Base-by-base conservation (phyloP, 192 early-diverging fungal species). In the Funneliformis mosseae region DNA sequence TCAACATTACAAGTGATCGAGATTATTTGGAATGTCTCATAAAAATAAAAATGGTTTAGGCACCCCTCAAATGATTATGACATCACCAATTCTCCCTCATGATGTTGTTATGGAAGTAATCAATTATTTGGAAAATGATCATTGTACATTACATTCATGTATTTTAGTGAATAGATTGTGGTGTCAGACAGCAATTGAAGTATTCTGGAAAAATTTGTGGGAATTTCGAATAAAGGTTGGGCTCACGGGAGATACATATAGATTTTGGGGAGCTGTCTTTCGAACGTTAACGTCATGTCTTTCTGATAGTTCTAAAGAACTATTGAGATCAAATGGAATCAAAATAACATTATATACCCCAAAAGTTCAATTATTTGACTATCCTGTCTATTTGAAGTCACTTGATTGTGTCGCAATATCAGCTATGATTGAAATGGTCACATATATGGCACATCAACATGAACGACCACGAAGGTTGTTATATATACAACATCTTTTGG, bases 401-500 rank as follows among this genome's bases (percentile, higher is more conserved):
- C 16, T 61, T 16, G 59, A 61, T 61, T 61, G 59, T 18, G 16
- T 14, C 5, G 59, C 59, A 61, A 61, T 61, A n/a, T 61, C 59
- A n/a, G 23, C 16, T 61, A 61, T 61, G 59, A 61, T 61, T n/a
- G 59, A 61, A n/a, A 16, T n/a, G 23, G 59, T 61, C 5, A 61
- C 23, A 16, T n/a, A n/a, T 61, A n/a, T 61, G 16, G 23, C 59
- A n/a, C 59, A 61, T 18, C 59, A 61, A 61, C 16, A 61, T n/a
- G 59, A 61, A n/a, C 59, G 59, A 18, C 59, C 59, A n/a, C 16
- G 59, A 61, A 61, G 59, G 16, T 18, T 61, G 16, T 5, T n/a
- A 61, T 61, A 61, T 61, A 61, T 61, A 16, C 59, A 61, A 61
- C 59, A 61, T n/a, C 59, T 61, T 61, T 61, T 61, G 23, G 18